A percentile compares a stretch with the other conserved stretches of the same genome.
Evolutionary conservation across 441 rosid species (phyloP).

Genomic region (Pelargonium exstipulatum): DNA sequence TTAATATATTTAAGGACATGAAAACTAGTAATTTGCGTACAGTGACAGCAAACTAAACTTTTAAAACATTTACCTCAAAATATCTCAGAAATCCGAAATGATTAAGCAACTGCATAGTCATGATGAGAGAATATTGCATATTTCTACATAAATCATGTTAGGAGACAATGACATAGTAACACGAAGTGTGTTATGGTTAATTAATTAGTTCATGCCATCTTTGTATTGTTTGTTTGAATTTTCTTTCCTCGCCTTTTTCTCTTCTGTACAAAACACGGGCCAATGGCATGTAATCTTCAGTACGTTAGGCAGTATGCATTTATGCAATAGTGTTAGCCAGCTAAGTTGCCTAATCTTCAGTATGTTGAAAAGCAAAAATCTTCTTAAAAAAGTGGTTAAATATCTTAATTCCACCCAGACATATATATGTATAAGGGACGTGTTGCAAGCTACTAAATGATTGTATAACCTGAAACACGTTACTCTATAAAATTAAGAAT

Average conservation of each 20-base stretch:
- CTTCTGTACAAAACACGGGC: too few species aligned
- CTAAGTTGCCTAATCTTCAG: not conserved
- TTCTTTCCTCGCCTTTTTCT: not conserved
- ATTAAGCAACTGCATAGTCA: not conserved
- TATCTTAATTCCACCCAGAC: not conserved
- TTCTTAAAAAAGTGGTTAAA: not conserved
- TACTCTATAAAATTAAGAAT: not conserved
- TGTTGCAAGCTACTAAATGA: not conserved
- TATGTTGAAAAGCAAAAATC: not conserved
- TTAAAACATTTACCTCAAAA: not conserved
- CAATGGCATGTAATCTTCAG: too few species aligned
- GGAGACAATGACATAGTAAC: too few species aligned
- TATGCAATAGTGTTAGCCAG: not conserved
- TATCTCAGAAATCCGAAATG: not conserved
- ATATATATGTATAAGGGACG: too few species aligned
- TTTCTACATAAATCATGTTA: too few species aligned
- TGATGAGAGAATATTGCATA: not conserved
- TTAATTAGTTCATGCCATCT: not conserved
- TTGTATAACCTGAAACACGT: not conserved
- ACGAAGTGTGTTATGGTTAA: too few species aligned
- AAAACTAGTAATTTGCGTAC: not conserved
- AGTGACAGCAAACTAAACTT: not conserved
- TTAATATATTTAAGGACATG: not conserved
- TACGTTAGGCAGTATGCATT: too few species aligned
- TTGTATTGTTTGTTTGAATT: not conserved